phyloP scores from a whole-genome alignment of 2,329 filamentous ascomycete species.

The Colletotrichum sp. region DNA sequence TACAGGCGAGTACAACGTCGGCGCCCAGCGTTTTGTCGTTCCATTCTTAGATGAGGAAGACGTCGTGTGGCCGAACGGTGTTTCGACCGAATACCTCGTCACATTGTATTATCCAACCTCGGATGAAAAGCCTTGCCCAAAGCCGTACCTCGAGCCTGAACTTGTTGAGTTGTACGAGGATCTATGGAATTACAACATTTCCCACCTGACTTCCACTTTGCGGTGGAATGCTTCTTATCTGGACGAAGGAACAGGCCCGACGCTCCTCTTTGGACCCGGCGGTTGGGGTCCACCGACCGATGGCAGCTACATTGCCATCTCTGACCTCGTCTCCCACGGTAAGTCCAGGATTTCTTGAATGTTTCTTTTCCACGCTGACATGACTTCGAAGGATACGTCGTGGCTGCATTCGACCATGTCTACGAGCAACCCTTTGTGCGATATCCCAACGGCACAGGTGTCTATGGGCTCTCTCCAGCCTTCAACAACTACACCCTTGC shows the following conservation, averaged over 20 bases:
- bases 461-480: slow-evolving; percentile 20
- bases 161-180: neutral
- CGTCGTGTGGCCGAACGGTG: neutral
- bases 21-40: slow-evolving; percentile 10
- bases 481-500: slow-evolving; percentile 3
- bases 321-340: slow-evolving; percentile 19
- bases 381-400: slow-evolving; percentile 27
- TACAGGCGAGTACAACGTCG: slow-evolving; percentile 16
- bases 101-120: slow-evolving; percentile 21
- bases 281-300: slow-evolving; percentile 16
- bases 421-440: slow-evolving; percentile 31
- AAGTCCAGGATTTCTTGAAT: neutral
- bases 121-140: neutral
- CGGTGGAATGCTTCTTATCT: slow-evolving; percentile 11
- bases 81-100: slow-evolving; percentile 17
- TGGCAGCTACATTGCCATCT: slow-evolving; percentile 4
- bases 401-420: slow-evolving; percentile 30
- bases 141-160: slow-evolving; percentile 16
- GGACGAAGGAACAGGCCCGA: neutral
- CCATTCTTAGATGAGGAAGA: neutral
- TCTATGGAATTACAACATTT: slow-evolving; percentile 6
- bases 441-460: slow-evolving; percentile 30
- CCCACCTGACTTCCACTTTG: slow-evolving; percentile 12
- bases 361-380: neutral
- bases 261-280: slow-evolving; percentile 14